Percentiles rank a stretch among this genome's conserved stretches.
Evolutionary conservation across 495 filamentous ascomycete genomes (phyloP).

Genomic region (Podospora conica): DNA sequence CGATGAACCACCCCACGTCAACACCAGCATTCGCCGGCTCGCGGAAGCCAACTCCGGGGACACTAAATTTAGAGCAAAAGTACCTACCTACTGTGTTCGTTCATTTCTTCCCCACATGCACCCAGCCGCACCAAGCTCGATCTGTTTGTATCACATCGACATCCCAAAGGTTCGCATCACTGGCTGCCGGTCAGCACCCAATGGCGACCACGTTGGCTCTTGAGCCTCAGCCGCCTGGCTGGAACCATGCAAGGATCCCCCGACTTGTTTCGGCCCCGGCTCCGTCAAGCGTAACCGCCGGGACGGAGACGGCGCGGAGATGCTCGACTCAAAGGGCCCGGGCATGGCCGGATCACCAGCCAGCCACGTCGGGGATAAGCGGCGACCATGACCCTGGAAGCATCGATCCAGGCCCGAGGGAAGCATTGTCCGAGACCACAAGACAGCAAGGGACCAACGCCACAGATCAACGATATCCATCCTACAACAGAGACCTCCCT

Average conservation of each 20-base stretch:
- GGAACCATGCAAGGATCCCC: not conserved
- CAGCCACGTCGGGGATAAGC: not conserved
- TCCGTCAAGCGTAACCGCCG: not conserved
- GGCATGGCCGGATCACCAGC: not conserved
- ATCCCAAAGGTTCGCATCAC: too few relatives aligned
- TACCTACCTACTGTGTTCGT: not conserved
- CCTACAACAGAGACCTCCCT: too few relatives aligned
- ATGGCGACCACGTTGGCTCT: too few relatives aligned
- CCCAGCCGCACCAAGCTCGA: not conserved
- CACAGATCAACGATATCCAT: too few relatives aligned
- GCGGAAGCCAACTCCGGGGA: not conserved
- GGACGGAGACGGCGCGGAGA: not conserved
- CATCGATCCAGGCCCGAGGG: too few relatives aligned
- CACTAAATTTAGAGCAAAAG: too few relatives aligned
- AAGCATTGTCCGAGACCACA: too few relatives aligned
- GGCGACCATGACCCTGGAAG: not conserved
- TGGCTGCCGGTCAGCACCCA: too few relatives aligned
- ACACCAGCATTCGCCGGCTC: not conserved
- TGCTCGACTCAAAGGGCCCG: not conserved
- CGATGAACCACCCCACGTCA: not conserved
- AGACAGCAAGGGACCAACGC: too few relatives aligned
- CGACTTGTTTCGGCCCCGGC: not conserved
- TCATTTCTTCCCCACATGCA: too few relatives aligned
- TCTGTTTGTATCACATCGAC: not conserved
- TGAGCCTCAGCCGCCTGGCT: too few relatives aligned